Conservation (phyloP, 306 rosid species). For the Cajanus cajan region DNA sequence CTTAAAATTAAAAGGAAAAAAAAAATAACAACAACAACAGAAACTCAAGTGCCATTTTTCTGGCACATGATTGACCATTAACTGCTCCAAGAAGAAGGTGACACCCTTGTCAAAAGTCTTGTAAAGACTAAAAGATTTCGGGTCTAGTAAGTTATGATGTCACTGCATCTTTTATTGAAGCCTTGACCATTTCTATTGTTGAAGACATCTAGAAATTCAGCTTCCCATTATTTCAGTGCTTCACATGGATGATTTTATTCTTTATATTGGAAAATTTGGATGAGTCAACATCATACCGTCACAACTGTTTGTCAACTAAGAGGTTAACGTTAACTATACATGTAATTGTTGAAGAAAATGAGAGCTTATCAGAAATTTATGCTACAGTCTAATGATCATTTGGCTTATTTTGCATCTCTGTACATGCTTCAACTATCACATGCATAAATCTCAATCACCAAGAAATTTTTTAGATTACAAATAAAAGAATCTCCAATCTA, state of each 20-base stretch:
- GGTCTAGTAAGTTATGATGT: slow-evolving; percentile 8
- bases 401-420: neutral
- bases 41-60: neutral
- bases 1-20: no score
- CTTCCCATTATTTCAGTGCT: neutral
- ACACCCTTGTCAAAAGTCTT: neutral
- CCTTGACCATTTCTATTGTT: slow-evolving; percentile 8
- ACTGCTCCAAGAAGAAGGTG: neutral
- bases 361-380: neutral
- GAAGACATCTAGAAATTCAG: slow-evolving; percentile 1
- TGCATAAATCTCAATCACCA: neutral
- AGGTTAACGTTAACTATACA: neutral
- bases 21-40: no score
- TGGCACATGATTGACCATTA: slow-evolving; percentile 1
- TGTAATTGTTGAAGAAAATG: neutral
- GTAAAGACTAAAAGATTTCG: neutral
- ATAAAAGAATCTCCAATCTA: neutral
- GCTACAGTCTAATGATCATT: neutral
- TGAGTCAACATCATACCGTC: neutral
- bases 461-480: neutral
- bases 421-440: neutral
- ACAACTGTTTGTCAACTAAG: neutral
- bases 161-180: neutral
- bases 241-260: neutral
- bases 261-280: neutral